These are phyloP conservation scores for Lepidium didymum DNA, from an alignment of 345 rosid genomes.

Conservation along the genomic window DNA sequence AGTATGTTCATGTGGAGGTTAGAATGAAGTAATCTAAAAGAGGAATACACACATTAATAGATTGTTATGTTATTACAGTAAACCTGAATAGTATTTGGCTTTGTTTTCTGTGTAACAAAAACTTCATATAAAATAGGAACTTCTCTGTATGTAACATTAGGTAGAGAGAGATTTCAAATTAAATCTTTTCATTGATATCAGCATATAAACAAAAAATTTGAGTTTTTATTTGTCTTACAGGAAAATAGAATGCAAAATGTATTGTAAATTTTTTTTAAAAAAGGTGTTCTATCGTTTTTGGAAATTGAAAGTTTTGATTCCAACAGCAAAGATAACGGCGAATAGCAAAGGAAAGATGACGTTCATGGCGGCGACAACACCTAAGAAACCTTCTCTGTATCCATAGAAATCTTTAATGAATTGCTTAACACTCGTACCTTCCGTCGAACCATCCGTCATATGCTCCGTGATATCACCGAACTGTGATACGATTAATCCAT, in stretches of 20 bases:
- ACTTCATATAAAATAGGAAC: neutral
- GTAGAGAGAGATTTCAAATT: neutral
- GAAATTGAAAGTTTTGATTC: conserved; percentile 73
- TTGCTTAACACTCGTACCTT: conserved; percentile 37
- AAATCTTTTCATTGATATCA: conserved; percentile 5
- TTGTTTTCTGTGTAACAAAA: conserved; percentile 17
- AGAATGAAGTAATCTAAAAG: neutral
- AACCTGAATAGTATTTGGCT: conserved; percentile 3
- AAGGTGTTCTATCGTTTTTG: conserved; percentile 37
- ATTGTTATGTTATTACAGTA: conserved; percentile 10
- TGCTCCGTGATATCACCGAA: conserved; percentile 33
- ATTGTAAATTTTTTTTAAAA: neutral
- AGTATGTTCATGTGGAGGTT: conserved; percentile 69
- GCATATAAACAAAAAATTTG: neutral
- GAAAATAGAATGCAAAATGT: neutral
- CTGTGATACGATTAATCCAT: conserved; percentile 42
- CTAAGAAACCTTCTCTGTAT: conserved; percentile 46
- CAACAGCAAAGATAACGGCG: conserved; percentile 61
- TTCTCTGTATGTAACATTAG: conserved; percentile 24
- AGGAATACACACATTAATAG: neutral
- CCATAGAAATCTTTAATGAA: conserved; percentile 53
- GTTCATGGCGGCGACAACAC: conserved; percentile 41
- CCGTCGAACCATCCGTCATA: conserved; percentile 28
- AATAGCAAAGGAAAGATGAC: conserved; percentile 48
- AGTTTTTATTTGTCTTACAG: neutral